Evolutionary conservation across 2,329 filamentous ascomycete species (phyloP), one percentile per base, ranked within the genome.

Genomic region (Beauveria australis): DNA sequence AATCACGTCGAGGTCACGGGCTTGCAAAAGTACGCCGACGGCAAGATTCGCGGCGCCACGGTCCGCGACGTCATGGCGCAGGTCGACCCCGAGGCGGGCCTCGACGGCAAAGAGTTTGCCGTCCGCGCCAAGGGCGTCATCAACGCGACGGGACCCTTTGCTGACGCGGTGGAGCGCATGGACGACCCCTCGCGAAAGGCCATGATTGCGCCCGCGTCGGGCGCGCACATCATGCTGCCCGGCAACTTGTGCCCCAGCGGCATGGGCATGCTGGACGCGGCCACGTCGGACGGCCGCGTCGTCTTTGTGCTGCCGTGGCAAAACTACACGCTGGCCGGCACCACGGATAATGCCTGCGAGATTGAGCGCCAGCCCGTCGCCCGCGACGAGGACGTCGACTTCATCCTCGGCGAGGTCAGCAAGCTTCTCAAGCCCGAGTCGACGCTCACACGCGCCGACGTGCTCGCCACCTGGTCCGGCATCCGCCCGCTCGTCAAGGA

Each of bases 271-370:
- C 89, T 94, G 65, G 89, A 93, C 67, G 89, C 90, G 2, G 82
- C 84, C 46, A 92, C 90, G 3, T 92, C 89, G 0, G 89, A 94
- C 68, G 89, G 89, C n/a, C 85, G 89, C 69, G 89, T 94, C 64
- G 89, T 94, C 67, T 94, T 94, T 79, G 91, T 94, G 72, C 79
- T 94, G 57, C 89, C 89, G 8, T 94, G 89, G 89, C 88, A 93
- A 73, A 89, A 89, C 59, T 90, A 90, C 77, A 93, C 90, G 7
- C 89, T 94, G 63, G 89, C 90, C 54, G 89, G 89, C 66, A 93
- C 89, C 16, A 94, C 89, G 3, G 89, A 94, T 68, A 86, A 86
- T 61, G 85, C 89, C 3, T 89, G 87, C 60, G 75, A 80, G 19
- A 85, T 94, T 65, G 82, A 83, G 62, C 78, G 79, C 59, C 83